These are phyloP conservation scores for Erigeron philadelphicus DNA, from an alignment of 140 eudicot species.

Conservation along the genomic window DNA sequence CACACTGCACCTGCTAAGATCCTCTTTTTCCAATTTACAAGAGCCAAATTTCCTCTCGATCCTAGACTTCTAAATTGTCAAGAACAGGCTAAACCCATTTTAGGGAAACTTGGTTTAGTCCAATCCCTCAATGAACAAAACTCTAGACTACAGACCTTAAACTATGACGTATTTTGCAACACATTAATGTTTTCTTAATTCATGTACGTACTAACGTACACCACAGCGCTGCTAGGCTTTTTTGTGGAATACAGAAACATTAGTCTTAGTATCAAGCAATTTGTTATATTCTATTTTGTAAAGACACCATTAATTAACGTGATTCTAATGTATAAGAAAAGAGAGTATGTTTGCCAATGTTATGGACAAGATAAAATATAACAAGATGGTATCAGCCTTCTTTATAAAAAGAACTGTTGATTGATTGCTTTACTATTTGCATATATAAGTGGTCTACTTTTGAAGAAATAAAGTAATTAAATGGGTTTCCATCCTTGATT, in stretches of 20 bases:
- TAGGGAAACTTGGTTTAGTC: background rate
- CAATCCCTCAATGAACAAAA: background rate
- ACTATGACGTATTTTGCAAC: too few species aligned
- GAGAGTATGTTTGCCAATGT: conserved; percentile 29
- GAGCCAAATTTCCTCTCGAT: background rate
- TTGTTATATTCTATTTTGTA: background rate
- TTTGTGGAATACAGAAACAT: too few species aligned
- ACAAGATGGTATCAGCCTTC: conserved; percentile 32
- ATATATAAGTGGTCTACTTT: conserved; percentile 34
- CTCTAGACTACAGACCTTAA: background rate
- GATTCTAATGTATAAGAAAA: conserved; percentile 5
- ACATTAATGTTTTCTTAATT: too few species aligned
- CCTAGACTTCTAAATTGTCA: background rate
- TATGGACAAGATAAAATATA: conserved; percentile 6
- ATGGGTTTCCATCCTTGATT: conserved; percentile 43
- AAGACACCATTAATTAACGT: background rate
- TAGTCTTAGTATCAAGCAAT: background rate
- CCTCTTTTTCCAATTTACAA: background rate
- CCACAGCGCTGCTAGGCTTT: background rate
- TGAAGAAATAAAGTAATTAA: conserved; percentile 34
- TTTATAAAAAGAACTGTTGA: conserved; percentile 28
- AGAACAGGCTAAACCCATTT: conserved; percentile 4
- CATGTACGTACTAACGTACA: too few species aligned
- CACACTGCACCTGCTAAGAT: too few species aligned
- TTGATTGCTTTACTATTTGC: conserved; percentile 34